Percentiles rank a stretch among this genome's conserved stretches.
phyloP scores from a whole-genome alignment of 306 rosid species.

The Ceratonia siliqua region DNA sequence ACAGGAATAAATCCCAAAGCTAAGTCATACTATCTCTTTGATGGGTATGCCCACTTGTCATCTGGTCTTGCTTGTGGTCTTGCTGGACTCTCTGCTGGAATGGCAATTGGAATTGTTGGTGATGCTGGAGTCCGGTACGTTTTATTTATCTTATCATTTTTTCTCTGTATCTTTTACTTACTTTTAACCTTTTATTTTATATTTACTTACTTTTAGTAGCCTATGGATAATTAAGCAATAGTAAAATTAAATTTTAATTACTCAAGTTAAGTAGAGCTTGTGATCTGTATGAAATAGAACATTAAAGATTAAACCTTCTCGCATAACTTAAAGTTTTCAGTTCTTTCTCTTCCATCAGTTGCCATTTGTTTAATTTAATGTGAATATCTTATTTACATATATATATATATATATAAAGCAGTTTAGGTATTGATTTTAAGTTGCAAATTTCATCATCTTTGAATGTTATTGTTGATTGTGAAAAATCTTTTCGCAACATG shows the following conservation, averaged over 20 bases:
- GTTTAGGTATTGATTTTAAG: background rate
- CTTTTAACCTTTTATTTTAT: no score
- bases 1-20: slow-evolving; percentile 85
- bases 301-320: background rate
- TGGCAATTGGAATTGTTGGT: slow-evolving; percentile 86
- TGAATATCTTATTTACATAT: no score
- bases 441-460: background rate
- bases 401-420: background rate
- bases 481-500: background rate
- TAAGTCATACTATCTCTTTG: slow-evolving; percentile 70
- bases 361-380: background rate
- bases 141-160: background rate
- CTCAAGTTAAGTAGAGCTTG: background rate
- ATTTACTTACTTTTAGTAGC: background rate
- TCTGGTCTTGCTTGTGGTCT: slow-evolving; percentile 88
- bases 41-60: slow-evolving; percentile 81
- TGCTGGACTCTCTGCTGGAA: slow-evolving; percentile 83
- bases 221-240: background rate
- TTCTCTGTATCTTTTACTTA: background rate
- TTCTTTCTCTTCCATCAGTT: background rate
- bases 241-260: background rate
- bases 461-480: background rate
- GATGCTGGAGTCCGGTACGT: slow-evolving; percentile 79
- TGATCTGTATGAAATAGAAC: background rate
- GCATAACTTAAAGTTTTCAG: background rate